Evolutionary conservation across 768 basidiomycete species (phyloP).

Genomic region (Pleurotus pulmonarius): DNA sequence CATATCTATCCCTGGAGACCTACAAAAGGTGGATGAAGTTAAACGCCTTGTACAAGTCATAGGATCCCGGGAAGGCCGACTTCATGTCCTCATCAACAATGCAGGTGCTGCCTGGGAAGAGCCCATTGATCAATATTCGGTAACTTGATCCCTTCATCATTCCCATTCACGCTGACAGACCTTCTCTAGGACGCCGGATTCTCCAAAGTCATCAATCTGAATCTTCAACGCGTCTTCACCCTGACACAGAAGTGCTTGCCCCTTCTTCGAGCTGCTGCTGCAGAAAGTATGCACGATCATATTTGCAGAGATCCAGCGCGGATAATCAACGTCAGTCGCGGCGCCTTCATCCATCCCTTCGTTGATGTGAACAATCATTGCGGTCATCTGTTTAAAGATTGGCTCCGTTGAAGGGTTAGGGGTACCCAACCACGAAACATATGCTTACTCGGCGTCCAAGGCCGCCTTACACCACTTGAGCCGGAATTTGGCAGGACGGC

Average conservation of each 20-base stretch:
- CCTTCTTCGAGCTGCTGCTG: constrained; percentile 44
- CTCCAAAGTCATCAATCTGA: constrained; percentile 57
- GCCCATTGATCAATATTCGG: constrained; percentile 41
- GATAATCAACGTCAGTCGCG: constrained; percentile 49
- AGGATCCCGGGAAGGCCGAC: constrained; percentile 42
- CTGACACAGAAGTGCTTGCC: constrained; percentile 59
- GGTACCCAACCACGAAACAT: constrained; percentile 57
- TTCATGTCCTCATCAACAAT: constrained; percentile 64
- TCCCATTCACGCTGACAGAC: not conserved
- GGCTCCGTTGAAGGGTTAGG: constrained; percentile 57
- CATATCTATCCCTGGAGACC: constrained; percentile 48
- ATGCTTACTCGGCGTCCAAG: constrained; percentile 65
- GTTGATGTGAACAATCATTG: not conserved
- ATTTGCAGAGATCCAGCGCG: constrained; percentile 45
- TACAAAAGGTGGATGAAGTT: constrained; percentile 51
- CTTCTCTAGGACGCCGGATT: constrained; percentile 48
- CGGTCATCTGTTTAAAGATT: constrained; percentile 32
- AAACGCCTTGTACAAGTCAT: constrained; percentile 49
- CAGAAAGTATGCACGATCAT: constrained; percentile 29
- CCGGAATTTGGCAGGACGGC: constrained; percentile 50
- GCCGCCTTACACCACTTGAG: constrained; percentile 58
- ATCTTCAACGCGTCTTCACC: constrained; percentile 62
- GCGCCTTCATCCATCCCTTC: not conserved
- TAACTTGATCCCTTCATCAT: constrained; percentile 14
- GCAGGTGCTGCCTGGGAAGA: constrained; percentile 58